Evolutionary conservation across 1,284 basidiomycete genomes (phyloP).

Genomic region (Malassezia slooffiae): DNA sequence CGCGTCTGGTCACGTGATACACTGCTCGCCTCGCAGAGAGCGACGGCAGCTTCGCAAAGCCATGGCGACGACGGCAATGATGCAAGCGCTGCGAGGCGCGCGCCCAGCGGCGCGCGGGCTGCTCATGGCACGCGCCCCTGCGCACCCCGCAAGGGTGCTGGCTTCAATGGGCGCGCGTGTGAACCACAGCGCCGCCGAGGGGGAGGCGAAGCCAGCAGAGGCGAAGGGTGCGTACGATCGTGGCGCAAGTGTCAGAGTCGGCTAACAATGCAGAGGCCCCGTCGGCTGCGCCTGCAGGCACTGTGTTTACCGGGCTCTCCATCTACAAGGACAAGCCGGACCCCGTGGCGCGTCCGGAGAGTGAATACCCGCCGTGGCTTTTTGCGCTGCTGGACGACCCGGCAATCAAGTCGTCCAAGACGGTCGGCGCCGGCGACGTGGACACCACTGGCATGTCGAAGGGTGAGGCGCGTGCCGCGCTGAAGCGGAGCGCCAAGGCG

Average conservation of each 20-base stretch:
- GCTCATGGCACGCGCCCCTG: too few species aligned
- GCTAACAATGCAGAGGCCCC: conserved; percentile 10
- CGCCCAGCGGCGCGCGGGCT: too few species aligned
- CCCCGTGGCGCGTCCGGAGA: conserved; percentile 67
- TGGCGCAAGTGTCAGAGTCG: too few species aligned
- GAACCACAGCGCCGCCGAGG: too few species aligned
- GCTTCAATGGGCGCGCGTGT: too few species aligned
- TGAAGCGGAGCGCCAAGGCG: conserved; percentile 31
- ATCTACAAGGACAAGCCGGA: conserved; percentile 73
- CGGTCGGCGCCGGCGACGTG: conserved; percentile 25
- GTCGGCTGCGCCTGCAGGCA: conserved; percentile 53
- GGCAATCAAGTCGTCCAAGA: conserved; percentile 21
- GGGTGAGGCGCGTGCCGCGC: conserved; percentile 36
- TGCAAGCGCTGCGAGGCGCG: too few species aligned
- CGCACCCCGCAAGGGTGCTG: too few species aligned
- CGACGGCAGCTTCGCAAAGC: too few species aligned
- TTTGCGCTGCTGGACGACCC: conserved; percentile 59
- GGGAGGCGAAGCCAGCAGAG: too few species aligned
- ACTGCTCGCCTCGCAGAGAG: background rate
- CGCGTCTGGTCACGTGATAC: conserved; percentile 8
- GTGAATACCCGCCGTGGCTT: conserved; percentile 78
- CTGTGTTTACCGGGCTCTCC: conserved; percentile 62
- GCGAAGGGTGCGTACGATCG: too few species aligned
- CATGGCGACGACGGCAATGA: too few species aligned
- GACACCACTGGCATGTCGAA: conserved; percentile 39